Base-by-base conservation (phyloP, 768 basidiomycete genomes). In the Auriscalpium vulgare region DNA sequence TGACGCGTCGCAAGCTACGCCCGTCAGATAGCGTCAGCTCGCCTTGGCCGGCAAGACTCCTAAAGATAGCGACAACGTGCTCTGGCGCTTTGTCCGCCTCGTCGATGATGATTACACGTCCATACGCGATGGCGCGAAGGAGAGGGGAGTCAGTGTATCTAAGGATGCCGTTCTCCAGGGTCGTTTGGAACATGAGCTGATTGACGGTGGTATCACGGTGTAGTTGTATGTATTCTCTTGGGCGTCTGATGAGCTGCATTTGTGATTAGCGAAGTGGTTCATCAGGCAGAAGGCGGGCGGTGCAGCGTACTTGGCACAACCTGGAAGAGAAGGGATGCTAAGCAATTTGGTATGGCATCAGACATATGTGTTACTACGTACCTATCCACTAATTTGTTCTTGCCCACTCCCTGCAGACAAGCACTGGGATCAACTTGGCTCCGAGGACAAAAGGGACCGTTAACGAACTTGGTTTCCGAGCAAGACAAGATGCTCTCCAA, bases 71-170 rank as follows among this genome's bases (percentile, higher is more conserved):
- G 19, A 85, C 83, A 51, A 87, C 84, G 57, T 87, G 83, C 63
- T 87, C 84, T 8, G 84, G 82, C 8, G 84, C 84, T 67, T 87
- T 87, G 68, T 87, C 84, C 4, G 83, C 84, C 62, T 87, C 84
- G 64, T 87, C 84, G 49, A 85, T 78, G 62, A 87, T 78, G 58
- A 87, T 82, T n/a, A 82, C 72, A 9, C 84, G 80, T 0, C 84
- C 84, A 59, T 72, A 73, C 16, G 69, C 75, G 54, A 85, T 81
- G 2, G 83, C 84, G 21, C 83, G 78, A 9, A 87, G 75, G 29
- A 87, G 77, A 34, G 84, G 84, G 4, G 84, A 87, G 62, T 85
- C 83, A 1, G 75, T 80, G 60, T 84, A 81, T 57, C 75, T 76
- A 66, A 87, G 74, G 9, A 80, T 65, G 37, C 84, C 83, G 37